Conservation (phyloP, 2,329 filamentous ascomycete species). For the Sphaerulina musiva region DNA sequence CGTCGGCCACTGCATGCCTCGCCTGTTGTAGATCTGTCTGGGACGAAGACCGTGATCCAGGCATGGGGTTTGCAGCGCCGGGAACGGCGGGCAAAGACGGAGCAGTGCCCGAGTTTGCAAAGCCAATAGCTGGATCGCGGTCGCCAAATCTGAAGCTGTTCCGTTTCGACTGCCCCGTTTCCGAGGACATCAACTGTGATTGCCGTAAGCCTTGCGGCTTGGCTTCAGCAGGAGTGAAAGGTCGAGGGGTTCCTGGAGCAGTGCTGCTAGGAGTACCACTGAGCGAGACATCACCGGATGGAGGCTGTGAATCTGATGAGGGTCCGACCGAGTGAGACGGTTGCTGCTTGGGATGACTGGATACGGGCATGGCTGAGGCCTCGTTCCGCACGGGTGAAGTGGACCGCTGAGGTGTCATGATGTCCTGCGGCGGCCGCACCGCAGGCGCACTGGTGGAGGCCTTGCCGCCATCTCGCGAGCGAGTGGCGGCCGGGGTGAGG, state of each 20-base stretch:
- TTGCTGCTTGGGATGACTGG: constrained; percentile 44
- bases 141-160: constrained; percentile 76
- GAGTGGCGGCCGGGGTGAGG: constrained; percentile 76
- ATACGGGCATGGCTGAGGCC: constrained; percentile 31
- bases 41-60: constrained; percentile 41
- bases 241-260: constrained; percentile 48
- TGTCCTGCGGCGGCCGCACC: constrained; percentile 40
- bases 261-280: constrained; percentile 49
- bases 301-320: constrained; percentile 47
- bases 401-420: constrained; percentile 58
- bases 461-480: constrained; percentile 47
- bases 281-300: constrained; percentile 56
- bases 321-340: constrained; percentile 53
- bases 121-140: constrained; percentile 59
- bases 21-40: constrained; percentile 9
- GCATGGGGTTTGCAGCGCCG: constrained; percentile 7
- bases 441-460: constrained; percentile 22
- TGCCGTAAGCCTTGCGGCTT: constrained; percentile 67
- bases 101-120: constrained; percentile 38
- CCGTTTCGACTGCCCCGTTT: constrained; percentile 35
- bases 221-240: constrained; percentile 65
- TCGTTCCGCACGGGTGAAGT: constrained; percentile 31
- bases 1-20: constrained; percentile 12
- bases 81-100: constrained; percentile 25
- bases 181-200: constrained; percentile 46